Evolutionary conservation across 2,329 filamentous ascomycete genomes (phyloP), one percentile per base, ranked within the genome.

Genomic region (Aureobasidium musti): DNA sequence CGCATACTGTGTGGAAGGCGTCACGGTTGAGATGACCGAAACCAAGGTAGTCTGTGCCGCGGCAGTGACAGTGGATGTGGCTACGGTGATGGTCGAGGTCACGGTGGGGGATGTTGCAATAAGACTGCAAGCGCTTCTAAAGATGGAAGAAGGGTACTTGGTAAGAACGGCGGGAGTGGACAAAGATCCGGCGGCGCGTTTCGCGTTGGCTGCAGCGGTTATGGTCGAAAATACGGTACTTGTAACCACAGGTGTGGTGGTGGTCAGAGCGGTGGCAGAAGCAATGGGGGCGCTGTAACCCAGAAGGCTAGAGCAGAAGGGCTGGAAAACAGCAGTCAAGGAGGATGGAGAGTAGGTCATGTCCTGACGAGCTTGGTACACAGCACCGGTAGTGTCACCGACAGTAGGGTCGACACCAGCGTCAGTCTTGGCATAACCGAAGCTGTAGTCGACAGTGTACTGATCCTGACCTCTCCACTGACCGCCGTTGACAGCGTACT

Each of bases 401-500:
- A 52, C 45, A 7, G 17, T 41, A 19, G 61, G 50, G 23, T 35
- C 39, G 17, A 65, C 1, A 17, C 39, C 50, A 17, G 50, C 5
- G 28, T 61, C 52, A 4, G 57, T 49, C 26, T 67, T 67, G 21
- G 41, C 21, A 35, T 45, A 69, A 23, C 57, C 37, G 53, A 65
- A 70, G 45, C 56, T 65, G 68, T 69, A 67, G 14, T 17, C 7
- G 30, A 70, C 54, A 14, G 54, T 13, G 63, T 65, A 70, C 3
- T 63, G 56, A n/a, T 70, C 68, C 47, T 47, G 30, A 3, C 69
- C 69, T 26, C 66, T 47, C 41, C 37, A 52, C 43, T 69, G 67
- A 13, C 69, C 68, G 3, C n/a, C 37, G 47, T 70, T 70, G 19
- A 47, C 61, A 75, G 73, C 69, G 26, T 68, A 69, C 4, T 23